A percentile compares a stretch with the other conserved stretches of the same genome.
These are phyloP conservation scores for Dactylorhiza incarnata DNA, from an alignment of 106 monocot species.

Conservation along the genomic window DNA sequence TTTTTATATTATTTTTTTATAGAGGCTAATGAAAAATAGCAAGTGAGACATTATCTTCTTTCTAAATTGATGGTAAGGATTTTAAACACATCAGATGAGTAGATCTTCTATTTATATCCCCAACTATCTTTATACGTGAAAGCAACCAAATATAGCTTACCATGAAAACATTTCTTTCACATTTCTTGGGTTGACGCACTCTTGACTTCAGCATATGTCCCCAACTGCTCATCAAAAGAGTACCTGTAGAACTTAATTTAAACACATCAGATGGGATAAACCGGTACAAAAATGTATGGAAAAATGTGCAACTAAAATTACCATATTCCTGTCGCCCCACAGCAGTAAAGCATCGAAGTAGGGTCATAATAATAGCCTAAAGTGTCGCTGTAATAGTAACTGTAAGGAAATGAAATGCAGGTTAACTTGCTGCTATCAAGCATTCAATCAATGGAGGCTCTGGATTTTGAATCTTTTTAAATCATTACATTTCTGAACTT, in stretches of 20 bases:
- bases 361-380: conserved; percentile 94
- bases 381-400: conserved; percentile 85
- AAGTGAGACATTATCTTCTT: neutral
- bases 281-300: neutral
- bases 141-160: neutral
- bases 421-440: conserved; percentile 1
- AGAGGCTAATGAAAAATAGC: neutral
- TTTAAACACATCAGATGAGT: no score
- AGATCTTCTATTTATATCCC: neutral
- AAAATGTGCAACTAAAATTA: conserved; percentile 25
- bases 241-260: neutral
- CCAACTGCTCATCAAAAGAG: conserved; percentile 9
- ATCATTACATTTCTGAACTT: neutral
- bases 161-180: neutral
- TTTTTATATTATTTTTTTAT: neutral
- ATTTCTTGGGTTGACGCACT: neutral
- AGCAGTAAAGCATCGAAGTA: conserved; percentile 59
- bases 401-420: conserved; percentile 16
- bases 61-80: neutral
- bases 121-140: neutral
- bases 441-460: neutral
- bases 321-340: conserved; percentile 78
- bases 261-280: neutral
- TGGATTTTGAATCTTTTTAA: neutral
- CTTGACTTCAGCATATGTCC: conserved; percentile 1